Evolutionary conservation across 352 stramenopile genomes (phyloP).

Genomic region (Phytophthora pinifolia): DNA sequence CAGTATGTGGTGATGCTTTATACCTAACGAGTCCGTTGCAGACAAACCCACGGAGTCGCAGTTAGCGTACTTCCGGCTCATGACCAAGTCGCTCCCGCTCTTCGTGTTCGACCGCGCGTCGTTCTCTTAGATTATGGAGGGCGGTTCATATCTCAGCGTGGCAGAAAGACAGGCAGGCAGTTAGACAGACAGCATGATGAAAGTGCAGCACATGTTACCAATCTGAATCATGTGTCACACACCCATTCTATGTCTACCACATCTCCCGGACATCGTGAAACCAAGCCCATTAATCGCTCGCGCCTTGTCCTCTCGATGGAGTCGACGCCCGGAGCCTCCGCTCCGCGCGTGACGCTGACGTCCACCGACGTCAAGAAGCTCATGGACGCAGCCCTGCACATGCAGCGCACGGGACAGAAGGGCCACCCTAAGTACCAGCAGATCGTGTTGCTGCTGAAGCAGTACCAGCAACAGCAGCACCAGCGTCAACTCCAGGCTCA

Average conservation of each 20-base stretch:
- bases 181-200: constrained; percentile 24
- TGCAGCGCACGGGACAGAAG: constrained; percentile 79
- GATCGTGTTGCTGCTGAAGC: constrained; percentile 73
- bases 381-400: constrained; percentile 81
- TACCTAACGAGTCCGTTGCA: constrained; percentile 18
- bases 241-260: constrained; percentile 5
- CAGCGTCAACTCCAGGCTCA: constrained; percentile 22
- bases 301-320: constrained; percentile 15
- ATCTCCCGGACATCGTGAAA: constrained; percentile 5
- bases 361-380: constrained; percentile 78
- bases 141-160: constrained; percentile 5
- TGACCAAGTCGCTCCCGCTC: constrained; percentile 83
- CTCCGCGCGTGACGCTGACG: constrained; percentile 41
- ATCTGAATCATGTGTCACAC: constrained; percentile 11
- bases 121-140: constrained; percentile 58
- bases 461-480: constrained; percentile 67
- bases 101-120: constrained; percentile 83
- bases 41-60: constrained; percentile 72
- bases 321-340: constrained; percentile 3
- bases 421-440: constrained; percentile 84
- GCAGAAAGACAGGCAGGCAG: constrained; percentile 14
- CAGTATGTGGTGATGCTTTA: not conserved
- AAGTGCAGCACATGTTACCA: constrained; percentile 18
- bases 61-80: constrained; percentile 82
- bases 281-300: constrained; percentile 12